Percentiles rank a stretch among this genome's conserved stretches.
Conservation (phyloP, 176 grass and related monocot species). For the Lolium perenne region DNA sequence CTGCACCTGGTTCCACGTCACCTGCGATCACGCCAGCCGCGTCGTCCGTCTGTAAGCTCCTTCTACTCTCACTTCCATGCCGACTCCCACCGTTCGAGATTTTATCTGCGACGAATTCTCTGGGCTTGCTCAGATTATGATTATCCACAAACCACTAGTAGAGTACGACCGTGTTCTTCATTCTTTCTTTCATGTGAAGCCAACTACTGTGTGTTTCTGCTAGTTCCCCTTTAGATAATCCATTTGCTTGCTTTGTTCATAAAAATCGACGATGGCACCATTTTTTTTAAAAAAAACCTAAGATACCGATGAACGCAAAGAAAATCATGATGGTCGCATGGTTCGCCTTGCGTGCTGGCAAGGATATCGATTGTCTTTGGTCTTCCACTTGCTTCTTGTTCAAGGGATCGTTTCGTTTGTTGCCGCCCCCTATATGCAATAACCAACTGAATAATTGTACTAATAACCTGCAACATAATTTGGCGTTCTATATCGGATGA, state of each 20-base stretch:
- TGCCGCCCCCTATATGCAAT: neutral
- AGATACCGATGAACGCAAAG: neutral
- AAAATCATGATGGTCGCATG: neutral
- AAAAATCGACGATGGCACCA: no score
- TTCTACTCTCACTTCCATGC: neutral
- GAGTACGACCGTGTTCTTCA: neutral
- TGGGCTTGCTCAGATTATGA: neutral
- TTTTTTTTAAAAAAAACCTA: neutral
- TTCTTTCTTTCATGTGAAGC: neutral
- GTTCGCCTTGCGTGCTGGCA: neutral
- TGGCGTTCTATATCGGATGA: neutral
- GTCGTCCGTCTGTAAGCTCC: slow-evolving; percentile 78
- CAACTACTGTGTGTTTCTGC: neutral
- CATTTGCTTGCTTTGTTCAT: no score
- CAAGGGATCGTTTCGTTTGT: neutral
- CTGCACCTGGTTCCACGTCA: slow-evolving; percentile 99
- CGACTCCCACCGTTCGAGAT: neutral
- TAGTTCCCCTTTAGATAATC: neutral
- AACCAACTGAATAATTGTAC: neutral
- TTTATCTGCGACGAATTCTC: neutral
- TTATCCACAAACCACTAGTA: neutral
- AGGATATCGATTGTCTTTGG: neutral
- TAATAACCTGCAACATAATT: neutral
- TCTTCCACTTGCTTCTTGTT: slow-evolving; percentile 7
- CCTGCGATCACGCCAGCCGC: slow-evolving; percentile 74